These are phyloP conservation scores for Moesziomyces sp. DNA, from an alignment of 1,284 basidiomycete genomes.

Conservation along the genomic window DNA sequence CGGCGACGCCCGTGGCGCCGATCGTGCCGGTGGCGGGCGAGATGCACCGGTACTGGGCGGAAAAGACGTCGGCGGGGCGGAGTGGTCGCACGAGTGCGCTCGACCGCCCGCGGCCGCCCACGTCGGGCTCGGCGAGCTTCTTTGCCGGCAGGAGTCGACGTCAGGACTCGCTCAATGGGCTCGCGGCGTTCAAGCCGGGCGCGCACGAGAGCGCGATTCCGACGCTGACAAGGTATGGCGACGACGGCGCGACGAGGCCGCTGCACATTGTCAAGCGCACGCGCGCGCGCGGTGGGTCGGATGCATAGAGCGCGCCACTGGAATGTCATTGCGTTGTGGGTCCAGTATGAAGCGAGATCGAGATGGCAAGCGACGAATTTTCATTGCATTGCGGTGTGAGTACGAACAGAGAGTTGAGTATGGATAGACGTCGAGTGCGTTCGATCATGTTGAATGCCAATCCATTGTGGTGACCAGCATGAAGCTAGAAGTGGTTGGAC, in stretches of 20 bases:
- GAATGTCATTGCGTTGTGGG: too few relatives aligned
- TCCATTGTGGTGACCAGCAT: too few relatives aligned
- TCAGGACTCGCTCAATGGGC: conserved; percentile 9
- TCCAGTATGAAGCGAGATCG: too few relatives aligned
- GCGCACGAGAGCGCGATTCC: conserved; percentile 1
- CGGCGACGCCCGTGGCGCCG: conserved; percentile 6
- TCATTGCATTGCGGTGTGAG: too few relatives aligned
- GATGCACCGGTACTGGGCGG: conserved; percentile 8
- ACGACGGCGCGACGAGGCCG: conserved; percentile 7
- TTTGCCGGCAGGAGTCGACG: conserved; percentile 25
- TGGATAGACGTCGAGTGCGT: too few relatives aligned
- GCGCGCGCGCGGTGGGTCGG: too few relatives aligned
- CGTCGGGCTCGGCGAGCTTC: conserved; percentile 26
- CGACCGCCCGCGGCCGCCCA: conserved; percentile 46
- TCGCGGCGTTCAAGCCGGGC: background rate
- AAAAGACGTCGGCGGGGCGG: conserved; percentile 1
- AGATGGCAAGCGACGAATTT: too few relatives aligned
- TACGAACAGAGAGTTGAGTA: too few relatives aligned
- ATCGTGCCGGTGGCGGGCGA: background rate
- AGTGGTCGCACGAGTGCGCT: conserved; percentile 21
- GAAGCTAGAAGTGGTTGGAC: too few relatives aligned
- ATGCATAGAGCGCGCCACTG: too few relatives aligned
- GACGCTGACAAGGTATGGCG: background rate
- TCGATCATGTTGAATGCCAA: too few relatives aligned
- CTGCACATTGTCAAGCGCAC: conserved; percentile 23